Percentiles rank a stretch among this genome's conserved stretches.
phyloP scores from a whole-genome alignment of 495 filamentous ascomycete species.

The Thozetella sp. region DNA sequence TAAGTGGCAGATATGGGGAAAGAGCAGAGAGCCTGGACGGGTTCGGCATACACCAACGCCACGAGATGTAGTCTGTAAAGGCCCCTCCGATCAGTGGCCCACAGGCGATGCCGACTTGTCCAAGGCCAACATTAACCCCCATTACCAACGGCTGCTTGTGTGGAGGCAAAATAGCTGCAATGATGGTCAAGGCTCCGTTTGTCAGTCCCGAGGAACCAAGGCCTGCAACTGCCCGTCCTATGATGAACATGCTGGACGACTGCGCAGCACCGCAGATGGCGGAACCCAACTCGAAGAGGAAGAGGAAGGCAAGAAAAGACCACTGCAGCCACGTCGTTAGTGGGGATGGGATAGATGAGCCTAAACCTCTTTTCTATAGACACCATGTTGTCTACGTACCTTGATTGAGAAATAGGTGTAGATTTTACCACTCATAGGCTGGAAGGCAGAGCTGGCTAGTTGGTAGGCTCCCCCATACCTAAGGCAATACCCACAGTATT shows the following conservation, averaged over 20 bases:
- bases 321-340: conserved; percentile 13
- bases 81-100: conserved; percentile 60
- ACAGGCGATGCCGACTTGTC: conserved; percentile 21
- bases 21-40: no score
- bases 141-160: conserved; percentile 32
- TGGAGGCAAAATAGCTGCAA: conserved; percentile 36
- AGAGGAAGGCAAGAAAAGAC: conserved; percentile 35
- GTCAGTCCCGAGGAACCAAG: conserved; percentile 38
- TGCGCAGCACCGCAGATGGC: conserved; percentile 47
- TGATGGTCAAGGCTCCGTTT: conserved; percentile 50
- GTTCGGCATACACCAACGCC: conserved; percentile 40
- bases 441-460: conserved; percentile 22
- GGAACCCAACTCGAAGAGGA: conserved; percentile 47
- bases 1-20: conserved; percentile 61
- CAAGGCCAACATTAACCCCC: conserved; percentile 29
- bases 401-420: conserved; percentile 29
- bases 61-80: conserved; percentile 55
- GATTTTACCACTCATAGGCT: conserved; percentile 35
- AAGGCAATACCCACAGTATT: no score
- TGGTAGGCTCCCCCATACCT: conserved; percentile 28
- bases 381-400: conserved; percentile 6
- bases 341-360: no score
- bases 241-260: conserved; percentile 45
- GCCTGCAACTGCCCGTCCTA: conserved; percentile 52
- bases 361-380: background rate